Evolutionary conservation across 73 alveolate species (phyloP), one percentile per base, ranked within the genome.

Genomic region (Tetrahymena borealis): DNA sequence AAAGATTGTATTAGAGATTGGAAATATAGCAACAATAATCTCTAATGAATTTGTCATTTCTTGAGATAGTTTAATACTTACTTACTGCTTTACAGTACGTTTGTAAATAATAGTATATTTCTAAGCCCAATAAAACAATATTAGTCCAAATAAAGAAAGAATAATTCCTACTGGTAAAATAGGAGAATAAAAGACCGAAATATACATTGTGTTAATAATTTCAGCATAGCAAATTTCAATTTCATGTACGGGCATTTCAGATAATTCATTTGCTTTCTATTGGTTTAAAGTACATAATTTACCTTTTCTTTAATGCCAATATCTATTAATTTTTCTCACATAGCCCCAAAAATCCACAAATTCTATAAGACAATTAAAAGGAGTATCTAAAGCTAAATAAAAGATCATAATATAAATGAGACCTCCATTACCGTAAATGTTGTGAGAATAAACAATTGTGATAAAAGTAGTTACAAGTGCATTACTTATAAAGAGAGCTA

Each of bases 221-320:
- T 92, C 95, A 33, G 95, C 95, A 78, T 92, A 92, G 4, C 95
- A 33, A 32, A 38, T 78, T 78, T 92, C 95, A 35, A 92, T 92
- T 36, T 38, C 90, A 78, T 92, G 95, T 15, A 38, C 92, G 20
- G 95, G 95, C 33, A 11, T 78, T 79, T 92, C 92, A n/a, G 42
- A 32, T 11, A 92, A 91, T 32, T 7, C 0, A n/a, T 33, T 33
- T 18, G 39, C 90, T 78, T 92, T 79, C 20, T 78, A 40, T 38
- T 39, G 28, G 33, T 78, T 91, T 33, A 38, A n/a, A 15, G 41
- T 31, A 4, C 90, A 39, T 11, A 77, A 33, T 32, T 38, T 41
- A 16, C 92, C 92, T 13, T 24, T 42, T 35, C 32, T 11, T 24
- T 37, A 38, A 20, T 78, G 90, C 39, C 60, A 92, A 36, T 39